Conservation (phyloP, 192 early-diverging fungal genomes). For the Coemansia sp. region DNA sequence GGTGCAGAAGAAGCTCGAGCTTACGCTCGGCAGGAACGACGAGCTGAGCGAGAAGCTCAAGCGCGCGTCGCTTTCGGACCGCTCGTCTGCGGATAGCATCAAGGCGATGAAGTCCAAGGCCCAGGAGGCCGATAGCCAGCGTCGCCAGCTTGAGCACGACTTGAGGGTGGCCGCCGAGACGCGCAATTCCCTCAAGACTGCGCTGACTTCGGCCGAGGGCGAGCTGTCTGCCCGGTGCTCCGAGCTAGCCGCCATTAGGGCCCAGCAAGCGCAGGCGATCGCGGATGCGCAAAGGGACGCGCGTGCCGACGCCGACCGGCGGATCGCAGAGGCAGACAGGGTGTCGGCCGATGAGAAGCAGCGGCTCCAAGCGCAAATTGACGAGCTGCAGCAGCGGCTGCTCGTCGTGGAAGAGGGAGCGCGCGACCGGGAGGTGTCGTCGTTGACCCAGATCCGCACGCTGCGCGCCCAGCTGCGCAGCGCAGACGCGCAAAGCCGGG, state of each 20-base stretch:
- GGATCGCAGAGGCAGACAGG: constrained; percentile 16
- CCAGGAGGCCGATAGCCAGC: constrained; percentile 16
- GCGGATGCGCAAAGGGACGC: constrained; percentile 16
- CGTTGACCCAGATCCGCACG: constrained; percentile 32
- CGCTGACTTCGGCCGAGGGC: constrained; percentile 21
- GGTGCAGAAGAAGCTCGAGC: constrained; percentile 57
- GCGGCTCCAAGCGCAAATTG: constrained; percentile 41
- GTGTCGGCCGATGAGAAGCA: constrained; percentile 29
- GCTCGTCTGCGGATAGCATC: constrained; percentile 20
- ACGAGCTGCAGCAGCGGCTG: constrained; percentile 36
- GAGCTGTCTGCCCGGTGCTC: constrained; percentile 10
- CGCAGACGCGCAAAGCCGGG: constrained; percentile 28
- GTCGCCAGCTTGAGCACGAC: constrained; percentile 26
- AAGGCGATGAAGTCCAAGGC: constrained; percentile 19
- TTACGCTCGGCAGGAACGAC: constrained; percentile 33
- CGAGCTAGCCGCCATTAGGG: constrained; percentile 8
- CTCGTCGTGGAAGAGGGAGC: constrained; percentile 39
- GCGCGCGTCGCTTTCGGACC: constrained; percentile 21
- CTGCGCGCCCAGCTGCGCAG: constrained; percentile 42
- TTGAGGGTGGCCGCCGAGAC: constrained; percentile 20
- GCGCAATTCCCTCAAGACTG: constrained; percentile 21
- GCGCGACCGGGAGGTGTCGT: constrained; percentile 35
- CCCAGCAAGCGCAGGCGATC: constrained; percentile 9
- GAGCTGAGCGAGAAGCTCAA: constrained; percentile 46
- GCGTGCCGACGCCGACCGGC: constrained; percentile 35